These are phyloP conservation scores for Fonsecaea erecta DNA, from an alignment of 2,329 filamentous ascomycete genomes.

Conservation along the genomic window DNA sequence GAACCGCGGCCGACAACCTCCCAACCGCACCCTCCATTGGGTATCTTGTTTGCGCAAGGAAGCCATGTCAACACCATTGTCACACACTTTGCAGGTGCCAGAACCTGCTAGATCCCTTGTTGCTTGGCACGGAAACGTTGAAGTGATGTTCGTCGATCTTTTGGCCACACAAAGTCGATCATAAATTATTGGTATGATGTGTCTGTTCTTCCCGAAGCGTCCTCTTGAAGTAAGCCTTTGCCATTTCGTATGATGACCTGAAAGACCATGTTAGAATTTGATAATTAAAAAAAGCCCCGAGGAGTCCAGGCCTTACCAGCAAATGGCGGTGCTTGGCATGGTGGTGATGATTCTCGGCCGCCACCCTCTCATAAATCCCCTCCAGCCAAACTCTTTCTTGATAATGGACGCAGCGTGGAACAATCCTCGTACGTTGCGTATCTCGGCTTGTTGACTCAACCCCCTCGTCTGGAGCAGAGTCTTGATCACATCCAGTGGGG, in stretches of 20 bases:
- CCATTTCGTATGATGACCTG: slow-evolving; percentile 70
- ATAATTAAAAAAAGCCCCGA: not conserved
- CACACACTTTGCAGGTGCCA: not conserved
- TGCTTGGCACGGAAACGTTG: not conserved
- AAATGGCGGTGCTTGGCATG: slow-evolving; percentile 99
- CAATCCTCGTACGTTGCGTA: slow-evolving; percentile 83
- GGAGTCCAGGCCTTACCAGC: slow-evolving; percentile 69
- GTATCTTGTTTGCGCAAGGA: slow-evolving; percentile 19
- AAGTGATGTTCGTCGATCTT: not conserved
- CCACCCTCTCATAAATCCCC: slow-evolving; percentile 91
- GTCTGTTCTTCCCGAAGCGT: slow-evolving; percentile 39
- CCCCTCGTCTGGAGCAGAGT: slow-evolving; percentile 94
- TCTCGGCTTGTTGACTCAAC: slow-evolving; percentile 76
- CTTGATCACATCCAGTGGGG: slow-evolving; percentile 97
- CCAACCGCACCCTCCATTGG: slow-evolving; percentile 17
- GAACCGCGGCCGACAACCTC: slow-evolving; percentile 5
- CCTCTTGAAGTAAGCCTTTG: slow-evolving; percentile 68
- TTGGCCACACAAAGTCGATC: slow-evolving; percentile 4
- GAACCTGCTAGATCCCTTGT: slow-evolving; percentile 1
- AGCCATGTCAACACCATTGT: slow-evolving; percentile 6
- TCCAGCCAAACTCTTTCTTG: slow-evolving; percentile 78
- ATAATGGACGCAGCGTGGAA: slow-evolving; percentile 79
- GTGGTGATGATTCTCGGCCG: slow-evolving; percentile 90
- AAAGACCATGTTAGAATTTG: not conserved
- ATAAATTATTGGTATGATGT: slow-evolving; percentile 27